Base-by-base conservation (phyloP, 345 rosid species). In the Syzygium aqueum region DNA sequence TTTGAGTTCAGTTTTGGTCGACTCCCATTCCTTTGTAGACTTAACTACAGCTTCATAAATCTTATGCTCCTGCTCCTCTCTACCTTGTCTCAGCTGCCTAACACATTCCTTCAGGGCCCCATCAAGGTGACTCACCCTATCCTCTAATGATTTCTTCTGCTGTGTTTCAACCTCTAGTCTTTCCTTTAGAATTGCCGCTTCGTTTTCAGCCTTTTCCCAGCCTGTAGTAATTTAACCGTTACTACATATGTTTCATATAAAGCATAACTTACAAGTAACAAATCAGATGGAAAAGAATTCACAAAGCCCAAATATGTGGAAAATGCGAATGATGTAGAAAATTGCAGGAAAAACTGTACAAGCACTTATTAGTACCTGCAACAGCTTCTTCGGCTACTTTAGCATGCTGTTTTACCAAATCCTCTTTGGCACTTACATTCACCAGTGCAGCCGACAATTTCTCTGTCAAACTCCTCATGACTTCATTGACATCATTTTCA, bases 311-410 rank as follows among this genome's bases (percentile, higher is more conserved):
- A 56, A 65, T 56, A 53, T 30, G 27, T 53, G 51, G 49, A 78
- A 87, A 85, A 89, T 37, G 37, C 19, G 16, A 65, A 85, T 73
- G 25, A 73, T 73, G 49, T 73, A 37, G 80, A 73, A 10, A 37
- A 73, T 37, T 73, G 82, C 49, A 73, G 27, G 82, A 33, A 37
- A 63, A 54, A 67, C 57, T 63, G 51, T 54, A 40, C 43, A 56
- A 49, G 52, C n/a, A 52, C 52, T 23, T 33, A 87, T n/a, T n/a
- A 30, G 84, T 93, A 97, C 98, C 99, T 86, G 97, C 95, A 67
- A 97, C 95, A 85, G 99, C 99, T 94, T 97, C 99, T 92, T 97
- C 99, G 0, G 99, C 98, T 86, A 97, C 98, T 94, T 95, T 97
- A 53, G 93, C 93, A 87, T 97, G 98, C 87, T 97, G 99, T 88